Evolutionary conservation across 148 eudicot genomes (phyloP).

Genomic region (Bassia scoparia): DNA sequence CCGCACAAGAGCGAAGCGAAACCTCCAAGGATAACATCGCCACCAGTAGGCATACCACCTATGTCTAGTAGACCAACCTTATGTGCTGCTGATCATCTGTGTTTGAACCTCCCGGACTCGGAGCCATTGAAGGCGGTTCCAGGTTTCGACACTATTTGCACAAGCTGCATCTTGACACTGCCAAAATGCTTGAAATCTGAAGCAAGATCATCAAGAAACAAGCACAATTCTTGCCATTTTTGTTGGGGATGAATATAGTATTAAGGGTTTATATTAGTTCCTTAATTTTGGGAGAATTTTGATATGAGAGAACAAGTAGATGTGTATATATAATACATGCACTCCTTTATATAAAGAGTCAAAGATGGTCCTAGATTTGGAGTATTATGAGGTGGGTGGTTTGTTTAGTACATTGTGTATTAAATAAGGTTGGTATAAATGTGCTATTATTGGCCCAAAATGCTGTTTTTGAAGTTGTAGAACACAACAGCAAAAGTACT

Average conservation of each 20-base stretch:
- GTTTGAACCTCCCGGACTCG: not conserved
- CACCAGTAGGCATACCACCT: constrained; percentile 32
- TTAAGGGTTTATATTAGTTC: not conserved
- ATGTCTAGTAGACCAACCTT: constrained; percentile 21
- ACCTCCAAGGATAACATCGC: constrained; percentile 59
- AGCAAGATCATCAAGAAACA: constrained; percentile 14
- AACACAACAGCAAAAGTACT: too few relatives aligned
- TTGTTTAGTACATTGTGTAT: not conserved
- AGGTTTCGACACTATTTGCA: not conserved
- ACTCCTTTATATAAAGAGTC: not conserved
- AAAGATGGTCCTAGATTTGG: constrained; percentile 17
- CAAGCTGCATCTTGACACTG: constrained; percentile 11
- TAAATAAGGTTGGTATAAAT: not conserved
- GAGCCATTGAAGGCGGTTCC: not conserved
- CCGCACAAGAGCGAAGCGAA: constrained; percentile 43
- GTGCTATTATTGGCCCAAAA: constrained; percentile 1
- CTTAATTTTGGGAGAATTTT: constrained; percentile 10
- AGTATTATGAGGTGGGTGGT: constrained; percentile 2
- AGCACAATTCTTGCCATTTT: constrained; percentile 15
- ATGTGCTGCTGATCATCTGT: constrained; percentile 20
- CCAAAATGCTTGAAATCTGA: constrained; percentile 16
- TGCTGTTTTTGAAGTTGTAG: constrained; percentile 2
- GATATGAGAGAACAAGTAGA: not conserved
- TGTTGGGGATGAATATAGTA: too few relatives aligned
- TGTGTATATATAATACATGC: constrained; percentile 3